Conservation (phyloP, 805 yeast genomes). For the Cyberlindnera amylophila region DNA sequence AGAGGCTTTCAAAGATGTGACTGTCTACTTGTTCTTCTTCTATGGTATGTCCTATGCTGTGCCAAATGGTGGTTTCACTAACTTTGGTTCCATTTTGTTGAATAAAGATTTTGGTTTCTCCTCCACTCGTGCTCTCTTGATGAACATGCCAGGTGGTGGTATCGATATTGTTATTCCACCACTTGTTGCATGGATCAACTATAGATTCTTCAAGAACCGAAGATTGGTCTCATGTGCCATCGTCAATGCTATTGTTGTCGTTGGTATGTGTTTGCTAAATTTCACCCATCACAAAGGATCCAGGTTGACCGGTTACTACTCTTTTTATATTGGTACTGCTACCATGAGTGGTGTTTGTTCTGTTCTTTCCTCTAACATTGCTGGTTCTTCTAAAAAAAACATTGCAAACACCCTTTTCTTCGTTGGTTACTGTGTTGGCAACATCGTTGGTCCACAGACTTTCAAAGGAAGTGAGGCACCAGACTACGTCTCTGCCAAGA, state of each 20-base stretch:
- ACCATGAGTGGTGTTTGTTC: conserved; percentile 32
- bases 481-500: conserved; percentile 49
- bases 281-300: conserved; percentile 18
- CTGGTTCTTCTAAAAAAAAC: conserved; percentile 71
- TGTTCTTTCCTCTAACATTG: conserved; percentile 44
- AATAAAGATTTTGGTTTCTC: conserved; percentile 18
- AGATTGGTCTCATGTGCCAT: conserved; percentile 8
- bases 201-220: conserved; percentile 6
- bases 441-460: conserved; percentile 70
- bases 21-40: conserved; percentile 44
- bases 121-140: conserved; percentile 15
- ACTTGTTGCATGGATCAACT: conserved; percentile 11
- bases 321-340: conserved; percentile 34
- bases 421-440: conserved; percentile 64
- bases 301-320: conserved; percentile 24
- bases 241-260: conserved; percentile 4
- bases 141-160: conserved; percentile 33
- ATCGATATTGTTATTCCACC: conserved; percentile 28
- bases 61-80: conserved; percentile 49
- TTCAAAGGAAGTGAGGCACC: conserved; percentile 58
- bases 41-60: conserved; percentile 39
- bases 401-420: conserved; percentile 53
- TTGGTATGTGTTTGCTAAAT: conserved; percentile 14
- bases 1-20: conserved; percentile 47
- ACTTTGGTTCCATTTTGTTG: conserved; percentile 18